Base-by-base conservation (phyloP, 768 basidiomycete genomes). In the Leucosporidium creatinivorum region DNA sequence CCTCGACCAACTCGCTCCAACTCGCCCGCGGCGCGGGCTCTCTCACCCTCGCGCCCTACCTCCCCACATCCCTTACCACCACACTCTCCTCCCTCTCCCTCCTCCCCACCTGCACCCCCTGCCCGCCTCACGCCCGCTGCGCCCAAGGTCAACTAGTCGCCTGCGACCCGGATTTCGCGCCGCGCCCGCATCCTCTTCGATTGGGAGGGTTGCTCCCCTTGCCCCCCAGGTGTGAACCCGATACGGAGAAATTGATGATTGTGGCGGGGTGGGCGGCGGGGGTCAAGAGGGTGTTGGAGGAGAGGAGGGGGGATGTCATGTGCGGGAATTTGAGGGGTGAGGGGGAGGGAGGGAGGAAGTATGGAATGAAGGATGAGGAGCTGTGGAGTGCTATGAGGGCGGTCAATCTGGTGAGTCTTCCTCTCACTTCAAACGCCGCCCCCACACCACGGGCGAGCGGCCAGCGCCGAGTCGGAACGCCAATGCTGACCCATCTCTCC, bases 111-210 rank as follows among this genome's bases (percentile, higher is more conserved):
- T 81, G 80, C 68, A 75, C 77, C 1, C 72, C 79, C 30, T 81
- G 80, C 66, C 80, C 80, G 0, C 60, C 72, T 3, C 79, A 80
- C 63, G 80, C 77, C 2, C 50, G 68, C 18, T 81, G 80, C 66
- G 25, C 59, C 15, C 69, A 73, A 18, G 79, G 78, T 1, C 18
- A 73, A 13, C 63, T 81, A 33, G 30, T 74, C 28, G 65, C 72
- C 18, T 81, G 80, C 68, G 74, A 71, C 25, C 73, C 72, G 28
- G 79, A 79, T 59, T 80, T 79, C 65, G 69, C 80, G 54, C 69
- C 77, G 6, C 55, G 63, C 8, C 44, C 36, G 12, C 62, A 66
- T 25, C 76, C 47, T 55, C 69, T 39, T 60, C 69, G 30, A 26
- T 73, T 26, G n/a, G 77, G 39, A 28, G 78, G 48, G 72, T 76